Evolutionary conservation across 129 eudicot genomes (phyloP).

Genomic region (Pseudognaphalium luteoalbum): DNA sequence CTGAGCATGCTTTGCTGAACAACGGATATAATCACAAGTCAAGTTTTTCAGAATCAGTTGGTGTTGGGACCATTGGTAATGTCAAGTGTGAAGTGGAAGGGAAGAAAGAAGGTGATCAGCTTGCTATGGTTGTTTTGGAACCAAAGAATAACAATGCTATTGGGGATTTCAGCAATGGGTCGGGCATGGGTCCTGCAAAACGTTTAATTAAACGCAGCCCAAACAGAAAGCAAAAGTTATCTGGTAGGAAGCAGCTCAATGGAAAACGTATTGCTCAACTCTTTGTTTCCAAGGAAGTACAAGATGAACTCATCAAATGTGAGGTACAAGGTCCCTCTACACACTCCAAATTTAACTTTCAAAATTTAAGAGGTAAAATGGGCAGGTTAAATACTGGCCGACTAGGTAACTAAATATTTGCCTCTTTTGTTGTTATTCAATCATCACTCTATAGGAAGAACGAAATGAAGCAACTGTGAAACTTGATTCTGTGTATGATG

Average conservation of each 20-base stretch:
- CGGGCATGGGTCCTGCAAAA: constrained; percentile 44
- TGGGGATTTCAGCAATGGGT: constrained; percentile 42
- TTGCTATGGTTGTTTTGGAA: constrained; percentile 37
- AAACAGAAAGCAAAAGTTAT: constrained; percentile 42
- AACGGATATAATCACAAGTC: constrained; percentile 37
- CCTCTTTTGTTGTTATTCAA: background rate
- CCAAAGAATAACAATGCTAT: constrained; percentile 31
- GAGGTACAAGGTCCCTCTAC: constrained; percentile 51
- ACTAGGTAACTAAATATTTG: background rate
- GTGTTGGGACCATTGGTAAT: constrained; percentile 30
- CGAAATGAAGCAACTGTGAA: constrained; percentile 51
- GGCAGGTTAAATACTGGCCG: background rate
- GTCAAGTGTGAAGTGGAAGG: constrained; percentile 38
- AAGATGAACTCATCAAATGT: constrained; percentile 57
- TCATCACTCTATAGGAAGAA: constrained; percentile 48
- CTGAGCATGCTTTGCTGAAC: constrained; percentile 25
- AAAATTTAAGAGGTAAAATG: background rate
- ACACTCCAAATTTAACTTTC: background rate
- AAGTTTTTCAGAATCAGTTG: constrained; percentile 27
- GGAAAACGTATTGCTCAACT: constrained; percentile 65
- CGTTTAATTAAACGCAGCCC: constrained; percentile 46
- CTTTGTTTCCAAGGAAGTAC: constrained; percentile 72
- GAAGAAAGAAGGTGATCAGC: constrained; percentile 21
- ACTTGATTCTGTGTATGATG: constrained; percentile 65
- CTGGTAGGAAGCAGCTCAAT: constrained; percentile 57